phyloP scores from a whole-genome alignment of 345 rosid genomes.

The Acer yangbiense region DNA sequence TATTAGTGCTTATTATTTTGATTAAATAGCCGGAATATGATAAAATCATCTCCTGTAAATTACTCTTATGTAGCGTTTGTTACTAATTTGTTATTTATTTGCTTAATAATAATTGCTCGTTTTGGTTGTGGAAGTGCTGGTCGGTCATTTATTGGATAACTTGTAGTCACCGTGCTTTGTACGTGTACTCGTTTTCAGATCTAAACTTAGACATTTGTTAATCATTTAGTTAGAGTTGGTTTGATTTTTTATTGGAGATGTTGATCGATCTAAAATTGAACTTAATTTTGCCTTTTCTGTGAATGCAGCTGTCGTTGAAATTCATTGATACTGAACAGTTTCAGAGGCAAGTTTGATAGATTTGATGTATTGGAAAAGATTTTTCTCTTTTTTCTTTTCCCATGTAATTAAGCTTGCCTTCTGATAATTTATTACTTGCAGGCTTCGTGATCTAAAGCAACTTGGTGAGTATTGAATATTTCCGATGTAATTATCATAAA shows the following conservation, averaged over 20 bases:
- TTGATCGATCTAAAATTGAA: neutral
- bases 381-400: neutral
- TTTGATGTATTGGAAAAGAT: neutral
- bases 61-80: neutral
- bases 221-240: neutral
- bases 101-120: neutral
- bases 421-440: slow-evolving; percentile 30
- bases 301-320: slow-evolving; percentile 53
- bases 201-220: neutral
- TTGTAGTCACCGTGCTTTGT: neutral
- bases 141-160: neutral
- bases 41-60: neutral
- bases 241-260: neutral
- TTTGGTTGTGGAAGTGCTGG: neutral
- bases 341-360: slow-evolving; percentile 51
- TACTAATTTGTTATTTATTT: neutral
- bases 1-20: neutral
- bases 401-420: neutral
- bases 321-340: slow-evolving; percentile 71
- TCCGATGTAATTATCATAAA: neutral
- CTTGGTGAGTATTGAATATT: slow-evolving; percentile 22
- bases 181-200: neutral
- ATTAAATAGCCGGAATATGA: neutral
- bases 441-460: slow-evolving; percentile 78
- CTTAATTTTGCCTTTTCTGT: slow-evolving; percentile 1